Percentiles rank a stretch among this genome's conserved stretches.
Evolutionary conservation across 2,329 filamentous ascomycete genomes (phyloP).

Genomic region (Beauveria pseudobassiana): DNA sequence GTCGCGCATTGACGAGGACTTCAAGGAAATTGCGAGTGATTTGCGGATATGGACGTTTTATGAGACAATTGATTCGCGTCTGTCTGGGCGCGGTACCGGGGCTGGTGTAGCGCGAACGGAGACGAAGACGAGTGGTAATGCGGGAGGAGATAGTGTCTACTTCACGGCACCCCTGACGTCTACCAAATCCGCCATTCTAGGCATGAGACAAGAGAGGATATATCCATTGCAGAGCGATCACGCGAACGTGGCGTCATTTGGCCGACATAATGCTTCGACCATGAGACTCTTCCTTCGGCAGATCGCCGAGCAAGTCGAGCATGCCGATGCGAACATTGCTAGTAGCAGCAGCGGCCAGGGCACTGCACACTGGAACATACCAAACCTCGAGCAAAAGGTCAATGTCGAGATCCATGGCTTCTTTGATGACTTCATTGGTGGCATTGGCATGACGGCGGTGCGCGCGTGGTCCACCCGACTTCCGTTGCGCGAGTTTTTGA

Average conservation of each 20-base stretch:
- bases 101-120: slow-evolving; percentile 19
- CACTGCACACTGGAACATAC: slow-evolving; percentile 7
- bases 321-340: slow-evolving; percentile 23
- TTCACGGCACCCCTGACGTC: slow-evolving; percentile 54
- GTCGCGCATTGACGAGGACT: slow-evolving; percentile 44
- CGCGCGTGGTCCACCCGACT: slow-evolving; percentile 45
- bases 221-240: slow-evolving; percentile 48
- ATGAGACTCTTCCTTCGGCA: slow-evolving; percentile 34
- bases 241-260: slow-evolving; percentile 47
- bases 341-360: not conserved
- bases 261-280: slow-evolving; percentile 39
- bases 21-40: slow-evolving; percentile 49
- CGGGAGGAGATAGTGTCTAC: slow-evolving; percentile 35
- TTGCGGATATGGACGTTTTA: slow-evolving; percentile 56
- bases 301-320: slow-evolving; percentile 24
- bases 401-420: slow-evolving; percentile 51
- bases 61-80: slow-evolving; percentile 52
- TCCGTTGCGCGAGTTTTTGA: slow-evolving; percentile 46
- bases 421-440: slow-evolving; percentile 44
- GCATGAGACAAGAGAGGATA: slow-evolving; percentile 43
- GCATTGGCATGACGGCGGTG: slow-evolving; percentile 21
- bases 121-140: not conserved
- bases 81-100: slow-evolving; percentile 36
- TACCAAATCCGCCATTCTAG: slow-evolving; percentile 46
- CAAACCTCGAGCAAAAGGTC: slow-evolving; percentile 42